Evolutionary conservation across 495 filamentous ascomycete genomes (phyloP).

Genomic region (Barbatosphaeria neglecta): DNA sequence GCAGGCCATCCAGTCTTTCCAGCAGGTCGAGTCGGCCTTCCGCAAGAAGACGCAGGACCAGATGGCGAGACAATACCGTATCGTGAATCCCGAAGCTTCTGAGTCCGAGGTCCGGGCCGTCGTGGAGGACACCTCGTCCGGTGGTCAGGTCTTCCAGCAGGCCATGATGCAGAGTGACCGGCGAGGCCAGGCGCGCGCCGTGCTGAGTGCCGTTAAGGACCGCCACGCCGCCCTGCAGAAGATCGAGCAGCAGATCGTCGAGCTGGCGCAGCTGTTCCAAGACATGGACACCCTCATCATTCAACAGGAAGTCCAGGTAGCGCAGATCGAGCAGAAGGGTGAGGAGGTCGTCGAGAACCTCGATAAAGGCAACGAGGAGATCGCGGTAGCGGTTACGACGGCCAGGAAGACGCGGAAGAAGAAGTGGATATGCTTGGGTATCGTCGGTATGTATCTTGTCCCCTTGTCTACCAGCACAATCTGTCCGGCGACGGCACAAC

Average conservation of each 20-base stretch:
- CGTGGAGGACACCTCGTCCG: slow-evolving; percentile 54
- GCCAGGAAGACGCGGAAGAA: slow-evolving; percentile 74
- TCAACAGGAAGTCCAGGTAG: slow-evolving; percentile 68
- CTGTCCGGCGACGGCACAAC: not conserved
- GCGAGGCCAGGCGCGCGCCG: slow-evolving; percentile 65
- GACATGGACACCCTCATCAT: slow-evolving; percentile 73
- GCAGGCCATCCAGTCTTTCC: slow-evolving; percentile 67
- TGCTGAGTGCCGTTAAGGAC: slow-evolving; percentile 62
- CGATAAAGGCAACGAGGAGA: slow-evolving; percentile 66
- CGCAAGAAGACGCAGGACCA: slow-evolving; percentile 67
- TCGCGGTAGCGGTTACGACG: slow-evolving; percentile 63
- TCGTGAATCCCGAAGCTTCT: slow-evolving; percentile 73
- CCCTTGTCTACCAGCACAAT: not conserved
- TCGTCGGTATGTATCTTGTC: slow-evolving; percentile 52
- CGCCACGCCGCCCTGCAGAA: slow-evolving; percentile 84
- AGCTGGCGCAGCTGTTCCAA: slow-evolving; percentile 72
- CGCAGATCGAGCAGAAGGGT: slow-evolving; percentile 68
- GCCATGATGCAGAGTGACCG: slow-evolving; percentile 64
- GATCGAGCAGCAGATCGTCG: slow-evolving; percentile 78
- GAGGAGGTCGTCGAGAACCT: slow-evolving; percentile 71
- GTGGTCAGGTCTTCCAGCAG: slow-evolving; percentile 70
- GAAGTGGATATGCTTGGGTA: slow-evolving; percentile 95
- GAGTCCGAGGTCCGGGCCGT: slow-evolving; percentile 71
- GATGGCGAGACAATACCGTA: slow-evolving; percentile 78
- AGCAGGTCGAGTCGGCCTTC: slow-evolving; percentile 63